Conservation (phyloP, 2,329 filamentous ascomycete genomes). For the Cladosporium sp. region DNA sequence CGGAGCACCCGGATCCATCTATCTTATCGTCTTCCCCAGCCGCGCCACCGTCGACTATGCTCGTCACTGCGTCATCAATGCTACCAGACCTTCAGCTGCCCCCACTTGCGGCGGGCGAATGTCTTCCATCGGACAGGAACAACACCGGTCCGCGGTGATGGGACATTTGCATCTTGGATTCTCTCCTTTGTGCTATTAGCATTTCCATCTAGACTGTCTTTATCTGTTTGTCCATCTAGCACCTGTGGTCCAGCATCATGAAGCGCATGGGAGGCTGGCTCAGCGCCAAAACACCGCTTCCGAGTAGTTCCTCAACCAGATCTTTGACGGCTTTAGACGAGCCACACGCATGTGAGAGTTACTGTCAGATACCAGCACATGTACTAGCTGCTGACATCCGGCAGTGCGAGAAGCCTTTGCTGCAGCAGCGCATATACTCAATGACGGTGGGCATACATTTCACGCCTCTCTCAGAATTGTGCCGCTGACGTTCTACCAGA, state of each 20-base stretch:
- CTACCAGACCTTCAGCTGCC: not conserved
- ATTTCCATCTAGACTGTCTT: not conserved
- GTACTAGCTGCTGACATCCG: constrained; percentile 14
- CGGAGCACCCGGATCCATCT: not conserved
- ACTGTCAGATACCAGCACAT: not conserved
- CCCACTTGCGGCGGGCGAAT: not conserved
- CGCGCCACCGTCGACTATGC: not conserved
- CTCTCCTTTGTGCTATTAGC: not conserved
- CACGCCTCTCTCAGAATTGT: not conserved
- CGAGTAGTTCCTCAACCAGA: constrained; percentile 39
- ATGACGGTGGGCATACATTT: constrained; percentile 35
- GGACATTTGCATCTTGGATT: not conserved
- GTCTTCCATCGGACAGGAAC: not conserved
- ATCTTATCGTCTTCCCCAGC: not conserved
- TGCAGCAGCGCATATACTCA: constrained; percentile 30
- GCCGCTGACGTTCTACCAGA: constrained; percentile 23
- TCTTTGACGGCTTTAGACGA: constrained; percentile 57
- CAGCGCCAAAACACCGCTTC: constrained; percentile 32
- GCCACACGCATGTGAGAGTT: constrained; percentile 52
- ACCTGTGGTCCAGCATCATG: constrained; percentile 19
- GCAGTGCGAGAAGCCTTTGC: constrained; percentile 44
- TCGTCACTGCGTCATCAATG: not conserved
- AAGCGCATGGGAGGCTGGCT: constrained; percentile 38
- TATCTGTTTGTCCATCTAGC: not conserved
- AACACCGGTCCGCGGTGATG: not conserved